Base-by-base conservation (phyloP, 495 filamentous ascomycete species). In the Astrothelium macrocarpum region DNA sequence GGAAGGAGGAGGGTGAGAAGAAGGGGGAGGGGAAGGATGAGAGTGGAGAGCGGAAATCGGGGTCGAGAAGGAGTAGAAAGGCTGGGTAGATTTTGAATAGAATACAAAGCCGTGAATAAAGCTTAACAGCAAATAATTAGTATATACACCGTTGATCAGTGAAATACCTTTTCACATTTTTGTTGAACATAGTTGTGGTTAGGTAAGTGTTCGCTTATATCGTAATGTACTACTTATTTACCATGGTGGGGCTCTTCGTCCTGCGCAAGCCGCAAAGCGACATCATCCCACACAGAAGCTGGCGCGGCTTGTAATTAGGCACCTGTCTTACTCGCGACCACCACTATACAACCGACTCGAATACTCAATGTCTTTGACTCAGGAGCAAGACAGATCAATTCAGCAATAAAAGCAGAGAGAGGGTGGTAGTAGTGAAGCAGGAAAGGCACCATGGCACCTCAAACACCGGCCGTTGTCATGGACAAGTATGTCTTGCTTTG, bases 401-500 rank as follows among this genome's bases (percentile, higher is more conserved):
- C 1, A 49, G 45, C n/a, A 5, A n/a, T 49, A 16, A n/a, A 5
- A 49, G 14, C 45, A 49, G n/a, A 49, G 5, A 12, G 18, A 20
- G 45, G 0, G 45, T 49, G 5, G n/a, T 0, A 20, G 45, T n/a
- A 12, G 45, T 49, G 45, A 49, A 20, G 45, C 29, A 34, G 2
- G 14, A 23, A 5, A 61, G 62, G 66, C 62, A 72, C 56, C 72
- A 98, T 98, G 94, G 90, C 94, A 68, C 86, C 86, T 80, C 91
- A 97, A 87, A 97, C 94, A 73, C 94, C 94, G 67, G 94, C 94
- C 88, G 95, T 98, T 96, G 94, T 98, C 90, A 98, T 98, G 90
- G 94, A 98, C 94, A 98, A 98, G 94, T 98, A 87, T 70, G 94
- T 83, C 65, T 58, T 1, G 23, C 0, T 43, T 2, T 5, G 20